These are phyloP conservation scores for Penicillium pulvis DNA, from an alignment of 495 filamentous ascomycete genomes.

Conservation along the genomic window DNA sequence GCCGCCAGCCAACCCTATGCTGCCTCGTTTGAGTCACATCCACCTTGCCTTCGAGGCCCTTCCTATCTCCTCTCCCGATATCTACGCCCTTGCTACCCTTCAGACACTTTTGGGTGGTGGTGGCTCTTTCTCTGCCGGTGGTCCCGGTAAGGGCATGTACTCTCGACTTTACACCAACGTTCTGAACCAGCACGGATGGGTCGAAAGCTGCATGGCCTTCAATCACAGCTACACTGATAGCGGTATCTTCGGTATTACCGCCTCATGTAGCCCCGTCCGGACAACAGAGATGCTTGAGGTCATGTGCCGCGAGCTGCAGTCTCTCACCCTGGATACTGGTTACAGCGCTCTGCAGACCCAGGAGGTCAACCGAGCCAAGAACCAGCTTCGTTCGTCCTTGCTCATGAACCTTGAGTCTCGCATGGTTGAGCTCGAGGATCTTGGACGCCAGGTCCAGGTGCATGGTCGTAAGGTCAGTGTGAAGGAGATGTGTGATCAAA, in stretches of 20 bases:
- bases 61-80: constrained; percentile 84
- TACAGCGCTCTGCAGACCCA: constrained; percentile 66
- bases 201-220: constrained; percentile 92
- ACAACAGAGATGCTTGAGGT: constrained; percentile 83
- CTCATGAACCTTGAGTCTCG: constrained; percentile 97
- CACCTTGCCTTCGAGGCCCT: constrained; percentile 96
- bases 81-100: constrained; percentile 95
- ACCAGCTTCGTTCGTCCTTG: constrained; percentile 86
- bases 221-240: constrained; percentile 97
- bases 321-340: constrained; percentile 71
- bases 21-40: constrained; percentile 85
- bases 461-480: constrained; percentile 90
- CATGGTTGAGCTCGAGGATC: constrained; percentile 98
- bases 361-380: constrained; percentile 96
- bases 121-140: constrained; percentile 96
- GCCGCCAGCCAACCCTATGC: constrained; percentile 70
- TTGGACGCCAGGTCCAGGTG: constrained; percentile 94
- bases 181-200: constrained; percentile 95
- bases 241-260: constrained; percentile 91
- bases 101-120: constrained; percentile 95
- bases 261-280: constrained; percentile 75
- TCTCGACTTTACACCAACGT: constrained; percentile 96
- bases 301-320: constrained; percentile 86
- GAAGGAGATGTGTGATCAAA: constrained; percentile 87
- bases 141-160: constrained; percentile 99